Evolutionary conservation across 2,329 filamentous ascomycete genomes (phyloP).

Genomic region (Colletotrichum zoysiae): DNA sequence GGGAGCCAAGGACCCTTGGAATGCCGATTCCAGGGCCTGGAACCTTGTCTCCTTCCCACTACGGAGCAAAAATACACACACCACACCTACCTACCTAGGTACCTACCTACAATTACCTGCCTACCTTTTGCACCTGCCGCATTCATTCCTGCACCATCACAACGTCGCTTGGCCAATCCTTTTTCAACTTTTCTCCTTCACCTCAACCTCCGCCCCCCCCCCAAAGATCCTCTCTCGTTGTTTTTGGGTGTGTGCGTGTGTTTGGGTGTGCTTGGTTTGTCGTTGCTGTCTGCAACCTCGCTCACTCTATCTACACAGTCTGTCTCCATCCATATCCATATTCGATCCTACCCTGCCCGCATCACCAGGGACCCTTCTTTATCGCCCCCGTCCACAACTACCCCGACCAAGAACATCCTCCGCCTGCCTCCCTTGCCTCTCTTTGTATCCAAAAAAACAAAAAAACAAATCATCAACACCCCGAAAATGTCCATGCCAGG

Average conservation of each 20-base stretch:
- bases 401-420: not conserved
- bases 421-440: not conserved
- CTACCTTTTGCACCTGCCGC: no score
- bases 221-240: constrained; percentile 31
- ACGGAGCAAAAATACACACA: not conserved
- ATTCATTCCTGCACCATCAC: constrained; percentile 18
- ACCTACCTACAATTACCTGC: no score
- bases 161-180: constrained; percentile 7
- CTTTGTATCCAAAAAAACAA: not conserved
- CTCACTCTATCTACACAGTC: not conserved
- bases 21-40: constrained; percentile 17
- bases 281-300: not conserved
- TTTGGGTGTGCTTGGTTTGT: not conserved
- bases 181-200: not conserved
- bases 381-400: not conserved
- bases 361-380: constrained; percentile 5
- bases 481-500: constrained; percentile 43
- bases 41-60: constrained; percentile 12
- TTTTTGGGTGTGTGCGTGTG: not conserved
- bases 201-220: not conserved
- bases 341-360: constrained; percentile 9
- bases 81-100: no score
- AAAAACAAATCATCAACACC: constrained; percentile 5
- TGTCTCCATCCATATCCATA: constrained; percentile 11
- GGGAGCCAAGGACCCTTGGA: not conserved